phyloP scores from a whole-genome alignment of 768 basidiomycete species.

The Neoboletus brunneissimus region DNA sequence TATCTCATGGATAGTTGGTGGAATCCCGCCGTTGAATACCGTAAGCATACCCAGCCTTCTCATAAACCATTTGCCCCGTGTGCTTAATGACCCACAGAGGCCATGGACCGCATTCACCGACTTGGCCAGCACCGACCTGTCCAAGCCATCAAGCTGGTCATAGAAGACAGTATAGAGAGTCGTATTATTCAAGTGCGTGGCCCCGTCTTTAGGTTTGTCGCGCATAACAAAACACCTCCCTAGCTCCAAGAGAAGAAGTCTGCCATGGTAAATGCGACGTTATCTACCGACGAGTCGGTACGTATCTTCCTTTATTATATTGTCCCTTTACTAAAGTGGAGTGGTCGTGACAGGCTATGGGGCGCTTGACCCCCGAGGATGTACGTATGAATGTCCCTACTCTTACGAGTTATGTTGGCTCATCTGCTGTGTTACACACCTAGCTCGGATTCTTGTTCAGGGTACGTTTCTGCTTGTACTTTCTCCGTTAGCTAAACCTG shows the following conservation, averaged over 20 bases:
- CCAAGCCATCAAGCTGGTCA: conserved; percentile 87
- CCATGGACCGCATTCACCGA: conserved; percentile 97
- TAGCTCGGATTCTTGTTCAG: conserved; percentile 48
- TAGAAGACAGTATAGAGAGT: conserved; percentile 96
- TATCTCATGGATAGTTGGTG: conserved; percentile 99
- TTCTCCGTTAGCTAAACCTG: background rate
- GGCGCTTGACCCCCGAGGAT: conserved; percentile 85
- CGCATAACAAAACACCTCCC: background rate
- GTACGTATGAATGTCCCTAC: conserved; percentile 34
- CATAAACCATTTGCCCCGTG: background rate
- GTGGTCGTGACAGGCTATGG: conserved; percentile 68
- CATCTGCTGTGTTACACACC: background rate
- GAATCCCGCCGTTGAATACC: conserved; percentile 94
- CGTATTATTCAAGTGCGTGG: conserved; percentile 78
- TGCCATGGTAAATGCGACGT: conserved; percentile 89
- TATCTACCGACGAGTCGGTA: conserved; percentile 79
- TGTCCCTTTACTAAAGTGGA: conserved; percentile 10
- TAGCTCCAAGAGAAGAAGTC: conserved; percentile 96
- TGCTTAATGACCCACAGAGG: conserved; percentile 50
- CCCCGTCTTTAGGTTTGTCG: background rate
- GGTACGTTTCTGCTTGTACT: conserved; percentile 28
- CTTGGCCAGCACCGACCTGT: conserved; percentile 94
- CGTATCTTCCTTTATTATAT: conserved; percentile 20
- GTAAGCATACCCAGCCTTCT: conserved; percentile 42
- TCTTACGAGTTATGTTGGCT: conserved; percentile 3